Conservation (phyloP, 805 yeast genomes). For the Geotrichum ghanense region DNA sequence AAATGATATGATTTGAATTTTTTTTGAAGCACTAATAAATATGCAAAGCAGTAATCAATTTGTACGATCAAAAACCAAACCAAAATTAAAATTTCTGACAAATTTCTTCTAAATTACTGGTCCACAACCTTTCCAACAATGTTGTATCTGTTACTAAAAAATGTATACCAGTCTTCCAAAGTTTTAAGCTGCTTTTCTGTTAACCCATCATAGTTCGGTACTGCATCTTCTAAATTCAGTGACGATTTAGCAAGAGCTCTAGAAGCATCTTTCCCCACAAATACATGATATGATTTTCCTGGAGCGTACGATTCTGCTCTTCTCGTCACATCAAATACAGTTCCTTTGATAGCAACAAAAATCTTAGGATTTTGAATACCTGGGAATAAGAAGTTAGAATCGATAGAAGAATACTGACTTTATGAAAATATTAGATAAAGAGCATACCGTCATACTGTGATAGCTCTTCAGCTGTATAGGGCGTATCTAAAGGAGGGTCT, state of each 20-base stretch:
- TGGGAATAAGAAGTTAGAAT: too few relatives aligned
- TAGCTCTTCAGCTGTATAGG: conserved; percentile 33
- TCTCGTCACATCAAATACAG: conserved; percentile 63
- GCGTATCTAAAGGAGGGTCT: conserved; percentile 38
- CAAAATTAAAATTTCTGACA: too few relatives aligned
- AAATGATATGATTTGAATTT: too few relatives aligned
- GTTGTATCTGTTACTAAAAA: conserved; percentile 46
- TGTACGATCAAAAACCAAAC: too few relatives aligned
- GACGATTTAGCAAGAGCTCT: conserved; percentile 65
- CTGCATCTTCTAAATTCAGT: conserved; percentile 41
- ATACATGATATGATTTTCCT: conserved; percentile 57
- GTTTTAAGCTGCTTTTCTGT: conserved; percentile 48
- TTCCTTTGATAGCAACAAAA: conserved; percentile 68
- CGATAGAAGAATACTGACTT: too few relatives aligned
- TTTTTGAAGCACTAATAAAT: too few relatives aligned
- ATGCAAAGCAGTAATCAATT: too few relatives aligned
- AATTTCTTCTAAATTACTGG: too few relatives aligned
- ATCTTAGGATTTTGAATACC: conserved; percentile 36
- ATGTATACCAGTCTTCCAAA: conserved; percentile 63
- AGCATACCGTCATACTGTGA: conserved; percentile 35
- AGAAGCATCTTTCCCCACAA: conserved; percentile 70
- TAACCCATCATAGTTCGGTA: conserved; percentile 29
- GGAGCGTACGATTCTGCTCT: conserved; percentile 65
- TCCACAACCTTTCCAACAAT: conserved; percentile 27
- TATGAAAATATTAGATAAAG: background rate